Percentiles rank a stretch among this genome's conserved stretches.
Evolutionary conservation across 2,329 filamentous ascomycete species (phyloP).

Genomic region (Helminthosporium solani): DNA sequence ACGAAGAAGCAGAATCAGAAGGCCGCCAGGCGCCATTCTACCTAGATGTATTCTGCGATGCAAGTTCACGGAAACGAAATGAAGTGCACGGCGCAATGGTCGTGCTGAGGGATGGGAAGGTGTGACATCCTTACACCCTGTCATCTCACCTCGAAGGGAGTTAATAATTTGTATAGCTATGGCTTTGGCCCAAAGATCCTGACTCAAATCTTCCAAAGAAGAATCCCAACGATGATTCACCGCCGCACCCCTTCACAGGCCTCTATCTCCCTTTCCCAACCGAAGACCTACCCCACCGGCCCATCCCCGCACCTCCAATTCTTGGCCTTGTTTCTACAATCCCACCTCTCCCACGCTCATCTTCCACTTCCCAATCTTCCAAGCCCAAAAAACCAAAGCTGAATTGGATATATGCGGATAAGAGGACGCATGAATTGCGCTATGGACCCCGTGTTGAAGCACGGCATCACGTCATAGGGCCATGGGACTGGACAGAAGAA

Average conservation of each 20-base stretch:
- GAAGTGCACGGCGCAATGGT: constrained; percentile 47
- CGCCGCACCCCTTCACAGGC: constrained; percentile 51
- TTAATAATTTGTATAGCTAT: constrained; percentile 28
- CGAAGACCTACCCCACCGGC: constrained; percentile 41
- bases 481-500: constrained; percentile 77
- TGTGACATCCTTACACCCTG: constrained; percentile 23
- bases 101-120: constrained; percentile 48
- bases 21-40: constrained; percentile 53
- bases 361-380: constrained; percentile 13
- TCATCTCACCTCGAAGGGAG: too few species aligned
- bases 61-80: constrained; percentile 36
- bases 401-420: constrained; percentile 68
- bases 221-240: constrained; percentile 16
- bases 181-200: constrained; percentile 40
- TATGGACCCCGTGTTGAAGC: constrained; percentile 72
- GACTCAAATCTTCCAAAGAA: constrained; percentile 29
- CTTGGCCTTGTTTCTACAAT: constrained; percentile 54
- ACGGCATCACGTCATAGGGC: constrained; percentile 69
- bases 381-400: constrained; percentile 52
- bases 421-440: constrained; percentile 59
- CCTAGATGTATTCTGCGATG: constrained; percentile 50
- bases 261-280: constrained; percentile 53
- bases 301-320: constrained; percentile 40
- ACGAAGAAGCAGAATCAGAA: constrained; percentile 50
- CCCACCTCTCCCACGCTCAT: constrained; percentile 41